Evolutionary conservation across 208 protist genomes (phyloP), one percentile per base, ranked within the genome.

Genomic region (Leishmania major): DNA sequence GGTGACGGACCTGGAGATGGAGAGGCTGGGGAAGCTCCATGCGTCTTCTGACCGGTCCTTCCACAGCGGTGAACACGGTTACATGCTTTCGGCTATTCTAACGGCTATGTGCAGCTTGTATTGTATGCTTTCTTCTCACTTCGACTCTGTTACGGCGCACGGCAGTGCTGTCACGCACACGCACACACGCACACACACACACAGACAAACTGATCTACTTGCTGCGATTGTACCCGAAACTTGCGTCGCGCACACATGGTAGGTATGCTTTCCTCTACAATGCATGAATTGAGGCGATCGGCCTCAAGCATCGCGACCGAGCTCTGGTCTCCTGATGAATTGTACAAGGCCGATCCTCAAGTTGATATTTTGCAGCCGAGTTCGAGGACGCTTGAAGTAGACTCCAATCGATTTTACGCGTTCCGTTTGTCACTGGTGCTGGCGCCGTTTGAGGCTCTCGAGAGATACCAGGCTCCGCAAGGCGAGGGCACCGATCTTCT

Each of bases 311-410:
- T 87, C 5, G 78, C 78, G 28, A 78, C 69, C 0, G 79, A 80
- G 47, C 75, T 87, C 43, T 87, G 83, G 83, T 87, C 83, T 31
- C 83, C 83, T 0, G 74, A 87, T 59, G 83, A 87, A 59, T 25
- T 87, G 55, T 87, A 80, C 75, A 80, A 77, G 7, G 72, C 79
- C 8, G 83, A 83, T 40, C 55, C 49, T 2, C 75, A 77, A 31
- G 79, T 53, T 4, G 83, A 87, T 73, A 75, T 83, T 10, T 53
- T 87, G 75, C 83, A 87, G 55, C 75, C 78, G 0, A 37, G 35
- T 53, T 64, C 78, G 40, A 80, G 77, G 55, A 59, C 79, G 22
- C 35, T 87, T 1, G 49, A 62, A 2, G 66, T 87, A 45, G 78
- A 82, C n/a, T 57, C n/a, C 8, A 25, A 47, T 0, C 66, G 67